Evolutionary conservation across 768 basidiomycete species (phyloP), one percentile per base, ranked within the genome.

Genomic region (Podaxis pistillaris): DNA sequence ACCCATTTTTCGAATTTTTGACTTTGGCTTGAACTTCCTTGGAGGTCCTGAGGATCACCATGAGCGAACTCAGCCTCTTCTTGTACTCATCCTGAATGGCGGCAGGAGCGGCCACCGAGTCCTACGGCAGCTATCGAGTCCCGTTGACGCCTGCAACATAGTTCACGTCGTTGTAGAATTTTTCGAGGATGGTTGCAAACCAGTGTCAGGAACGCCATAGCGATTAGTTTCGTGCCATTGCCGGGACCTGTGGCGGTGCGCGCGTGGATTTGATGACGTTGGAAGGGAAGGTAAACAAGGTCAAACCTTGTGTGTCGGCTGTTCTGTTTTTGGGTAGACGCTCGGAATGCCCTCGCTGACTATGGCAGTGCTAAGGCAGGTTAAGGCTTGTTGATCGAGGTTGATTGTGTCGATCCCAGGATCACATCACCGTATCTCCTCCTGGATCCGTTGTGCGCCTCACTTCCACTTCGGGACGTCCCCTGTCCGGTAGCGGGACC

Each of bases 1-100:
- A 72, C 71, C 72, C 82, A 84, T 83, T 64, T 75, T 75, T 63
- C 65, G 62, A 40, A 57, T 59, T 67, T 66, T 64, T 63, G 55
- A 58, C 37, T 66, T 62, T 61, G 40, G 47, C 55, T 59, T 63
- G 65, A 63, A 62, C 63, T 55, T 61, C 65, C 64, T 50, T 60
- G 56, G 63, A 64, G 63, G 66, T 61, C 58, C 64, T 68, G 64
- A 58, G 36, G 49, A 17, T 47, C 56, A 60, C 17, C 12, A 8
- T 11, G n/a, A 11, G 17, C 24, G 17, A 46, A 50, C 40, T 37
- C 19, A 26, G 26, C 50, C 38, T 56, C 56, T 58, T 63, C 62
- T 66, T 66, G 65, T 63, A 62, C 61, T 33, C 36, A 40, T 51
- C 44, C 51, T 49, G 44, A 36, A 30, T n/a, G 52, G 33, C 55